Evolutionary conservation across 2,329 filamentous ascomycete genomes (phyloP).

Genomic region (Diaporthe sp.): DNA sequence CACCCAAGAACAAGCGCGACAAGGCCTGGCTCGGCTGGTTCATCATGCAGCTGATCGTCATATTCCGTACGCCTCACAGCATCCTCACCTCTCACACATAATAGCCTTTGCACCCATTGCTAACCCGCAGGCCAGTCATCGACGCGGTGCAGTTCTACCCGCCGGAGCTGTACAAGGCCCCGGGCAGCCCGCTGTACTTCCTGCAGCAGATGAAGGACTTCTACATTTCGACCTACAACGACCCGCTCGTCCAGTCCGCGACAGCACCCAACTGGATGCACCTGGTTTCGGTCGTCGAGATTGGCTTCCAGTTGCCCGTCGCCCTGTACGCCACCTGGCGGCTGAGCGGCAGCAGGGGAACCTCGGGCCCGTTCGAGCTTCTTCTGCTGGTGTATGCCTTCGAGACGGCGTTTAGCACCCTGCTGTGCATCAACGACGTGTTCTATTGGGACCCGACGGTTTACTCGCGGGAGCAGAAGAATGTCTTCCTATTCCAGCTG

Average conservation of each 20-base stretch:
- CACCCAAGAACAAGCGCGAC: constrained; percentile 45
- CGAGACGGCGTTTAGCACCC: constrained; percentile 65
- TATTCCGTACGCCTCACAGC: constrained; percentile 47
- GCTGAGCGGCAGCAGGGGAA: constrained; percentile 52
- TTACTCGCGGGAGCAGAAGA: constrained; percentile 61
- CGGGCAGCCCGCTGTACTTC: constrained; percentile 62
- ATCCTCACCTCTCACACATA: background rate
- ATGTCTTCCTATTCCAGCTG: constrained; percentile 61
- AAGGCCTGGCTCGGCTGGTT: constrained; percentile 53
- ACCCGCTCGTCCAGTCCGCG: constrained; percentile 62
- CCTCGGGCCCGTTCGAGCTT: constrained; percentile 61
- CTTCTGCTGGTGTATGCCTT: constrained; percentile 66
- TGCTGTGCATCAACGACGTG: constrained; percentile 66
- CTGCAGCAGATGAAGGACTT: constrained; percentile 60
- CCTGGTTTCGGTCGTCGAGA: constrained; percentile 65
- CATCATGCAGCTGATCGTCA: constrained; percentile 49
- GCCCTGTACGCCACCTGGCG: constrained; percentile 61
- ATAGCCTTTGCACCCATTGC: background rate
- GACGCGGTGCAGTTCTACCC: constrained; percentile 70
- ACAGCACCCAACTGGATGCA: constrained; percentile 62
- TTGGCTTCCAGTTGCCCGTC: constrained; percentile 64
- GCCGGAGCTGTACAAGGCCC: constrained; percentile 56
- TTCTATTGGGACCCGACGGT: constrained; percentile 62
- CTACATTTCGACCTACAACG: constrained; percentile 64
- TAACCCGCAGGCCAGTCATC: constrained; percentile 56